These are phyloP conservation scores for Primulina huaijiensis DNA, from an alignment of 257 asterid genomes.

Conservation along the genomic window DNA sequence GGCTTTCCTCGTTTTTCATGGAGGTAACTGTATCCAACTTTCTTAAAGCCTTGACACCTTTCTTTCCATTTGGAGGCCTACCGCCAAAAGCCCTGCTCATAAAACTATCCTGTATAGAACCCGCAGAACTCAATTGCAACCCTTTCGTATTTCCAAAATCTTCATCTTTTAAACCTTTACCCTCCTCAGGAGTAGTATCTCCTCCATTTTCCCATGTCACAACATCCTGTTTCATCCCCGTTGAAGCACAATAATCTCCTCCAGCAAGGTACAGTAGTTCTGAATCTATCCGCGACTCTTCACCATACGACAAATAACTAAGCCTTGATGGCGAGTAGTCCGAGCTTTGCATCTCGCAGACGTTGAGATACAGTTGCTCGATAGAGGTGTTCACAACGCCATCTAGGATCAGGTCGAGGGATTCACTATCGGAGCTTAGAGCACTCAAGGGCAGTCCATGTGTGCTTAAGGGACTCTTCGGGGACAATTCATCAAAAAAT, in stretches of 20 bases:
- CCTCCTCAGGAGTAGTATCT: background rate
- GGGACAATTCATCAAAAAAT: slow-evolving; percentile 52
- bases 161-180: slow-evolving; percentile 19
- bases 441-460: slow-evolving; percentile 42
- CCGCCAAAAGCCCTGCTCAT: slow-evolving; percentile 50
- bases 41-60: slow-evolving; percentile 26
- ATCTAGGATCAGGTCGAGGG: slow-evolving; percentile 63
- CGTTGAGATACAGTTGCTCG: slow-evolving; percentile 69
- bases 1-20: slow-evolving; percentile 39
- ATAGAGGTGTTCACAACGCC: slow-evolving; percentile 51
- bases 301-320: slow-evolving; percentile 78
- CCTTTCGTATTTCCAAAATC: slow-evolving; percentile 28
- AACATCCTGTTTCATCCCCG: slow-evolving; percentile 35
- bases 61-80: slow-evolving; percentile 53
- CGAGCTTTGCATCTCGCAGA: slow-evolving; percentile 90
- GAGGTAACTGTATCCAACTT: slow-evolving; percentile 39
- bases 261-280: slow-evolving; percentile 76
- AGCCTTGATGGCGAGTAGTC: slow-evolving; percentile 74
- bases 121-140: slow-evolving; percentile 23
- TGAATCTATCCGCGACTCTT: slow-evolving; percentile 85
- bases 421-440: slow-evolving; percentile 50
- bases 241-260: slow-evolving; percentile 41
- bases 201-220: slow-evolving; percentile 26
- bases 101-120: slow-evolving; percentile 2
- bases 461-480: slow-evolving; percentile 74